phyloP scores from a whole-genome alignment of 805 yeast species.

The Spencermartinsiella europaea region DNA sequence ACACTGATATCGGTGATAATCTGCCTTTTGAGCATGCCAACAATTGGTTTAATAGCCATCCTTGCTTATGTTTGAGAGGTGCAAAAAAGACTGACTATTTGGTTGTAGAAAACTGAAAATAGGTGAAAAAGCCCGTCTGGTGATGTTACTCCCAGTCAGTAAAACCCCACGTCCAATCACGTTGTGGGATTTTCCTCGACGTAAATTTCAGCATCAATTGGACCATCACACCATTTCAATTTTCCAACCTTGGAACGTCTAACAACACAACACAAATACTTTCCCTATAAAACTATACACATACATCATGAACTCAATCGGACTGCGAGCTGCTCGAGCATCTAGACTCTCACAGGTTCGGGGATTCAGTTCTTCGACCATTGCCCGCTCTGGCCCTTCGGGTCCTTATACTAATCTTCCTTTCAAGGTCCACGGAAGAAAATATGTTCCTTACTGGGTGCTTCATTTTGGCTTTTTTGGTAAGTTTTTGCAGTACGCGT shows the following conservation, averaged over 20 bases:
- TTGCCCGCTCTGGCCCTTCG: constrained; percentile 53
- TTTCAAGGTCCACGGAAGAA: constrained; percentile 89
- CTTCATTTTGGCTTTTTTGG: constrained; percentile 76
- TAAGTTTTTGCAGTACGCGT: constrained; percentile 27
- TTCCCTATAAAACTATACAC: too few relatives aligned
- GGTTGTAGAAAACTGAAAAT: too few relatives aligned
- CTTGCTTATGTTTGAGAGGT: constrained; percentile 3
- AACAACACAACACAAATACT: neutral
- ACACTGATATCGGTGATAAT: constrained; percentile 71
- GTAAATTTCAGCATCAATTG: neutral
- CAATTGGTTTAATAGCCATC: constrained; percentile 65
- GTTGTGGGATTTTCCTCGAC: constrained; percentile 3
- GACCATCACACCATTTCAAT: neutral
- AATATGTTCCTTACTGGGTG: constrained; percentile 71
- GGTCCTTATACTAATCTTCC: constrained; percentile 93
- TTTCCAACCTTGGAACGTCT: too few relatives aligned
- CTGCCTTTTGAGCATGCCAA: constrained; percentile 77
- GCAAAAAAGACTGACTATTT: too few relatives aligned
- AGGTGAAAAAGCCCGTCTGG: neutral
- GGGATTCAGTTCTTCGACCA: constrained; percentile 31
- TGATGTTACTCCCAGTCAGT: neutral
- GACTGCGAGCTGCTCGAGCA: constrained; percentile 15
- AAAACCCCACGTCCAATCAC: neutral
- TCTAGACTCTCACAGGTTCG: constrained; percentile 22
- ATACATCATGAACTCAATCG: neutral